Conservation (phyloP, 2,329 filamentous ascomycete genomes). For the Moelleriella libera region DNA sequence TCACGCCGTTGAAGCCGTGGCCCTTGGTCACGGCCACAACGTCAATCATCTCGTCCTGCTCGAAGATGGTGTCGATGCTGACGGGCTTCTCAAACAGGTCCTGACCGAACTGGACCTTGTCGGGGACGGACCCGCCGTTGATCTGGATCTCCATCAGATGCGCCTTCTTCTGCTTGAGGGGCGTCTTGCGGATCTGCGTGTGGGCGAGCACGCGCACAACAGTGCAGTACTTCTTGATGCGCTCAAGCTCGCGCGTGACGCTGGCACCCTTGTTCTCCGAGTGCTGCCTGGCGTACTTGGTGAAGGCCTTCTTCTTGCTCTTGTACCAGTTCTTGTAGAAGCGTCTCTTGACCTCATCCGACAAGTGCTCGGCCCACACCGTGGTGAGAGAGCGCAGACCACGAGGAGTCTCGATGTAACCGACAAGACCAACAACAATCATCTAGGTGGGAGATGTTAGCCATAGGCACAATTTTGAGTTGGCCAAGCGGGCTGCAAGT, state of each 20-base stretch:
- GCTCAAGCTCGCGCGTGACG: constrained; percentile 94
- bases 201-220: constrained; percentile 98
- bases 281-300: constrained; percentile 99
- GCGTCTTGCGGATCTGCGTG: constrained; percentile 98
- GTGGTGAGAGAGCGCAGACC: constrained; percentile 98
- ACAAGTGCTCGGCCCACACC: constrained; percentile 98
- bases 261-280: constrained; percentile 81
- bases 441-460: constrained; percentile 63
- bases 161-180: constrained; percentile 99
- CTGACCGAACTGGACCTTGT: constrained; percentile 94
- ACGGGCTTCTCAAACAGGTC: constrained; percentile 99
- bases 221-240: constrained; percentile 99
- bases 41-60: constrained; percentile 99
- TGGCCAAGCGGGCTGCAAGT: constrained; percentile 63
- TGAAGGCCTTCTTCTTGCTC: constrained; percentile 99
- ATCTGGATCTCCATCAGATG: constrained; percentile 99
- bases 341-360: constrained; percentile 96
- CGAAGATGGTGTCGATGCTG: constrained; percentile 84
- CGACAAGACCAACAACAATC: constrained; percentile 98
- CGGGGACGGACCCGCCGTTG: constrained; percentile 90
- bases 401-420: constrained; percentile 99
- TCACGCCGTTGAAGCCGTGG: constrained; percentile 97
- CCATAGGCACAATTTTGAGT: constrained; percentile 45
- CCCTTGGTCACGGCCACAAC: constrained; percentile 99
- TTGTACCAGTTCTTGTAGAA: constrained; percentile 99